Evolutionary conservation across 176 grass and related monocot genomes (phyloP).

Genomic region (Aegilops bicornis): DNA sequence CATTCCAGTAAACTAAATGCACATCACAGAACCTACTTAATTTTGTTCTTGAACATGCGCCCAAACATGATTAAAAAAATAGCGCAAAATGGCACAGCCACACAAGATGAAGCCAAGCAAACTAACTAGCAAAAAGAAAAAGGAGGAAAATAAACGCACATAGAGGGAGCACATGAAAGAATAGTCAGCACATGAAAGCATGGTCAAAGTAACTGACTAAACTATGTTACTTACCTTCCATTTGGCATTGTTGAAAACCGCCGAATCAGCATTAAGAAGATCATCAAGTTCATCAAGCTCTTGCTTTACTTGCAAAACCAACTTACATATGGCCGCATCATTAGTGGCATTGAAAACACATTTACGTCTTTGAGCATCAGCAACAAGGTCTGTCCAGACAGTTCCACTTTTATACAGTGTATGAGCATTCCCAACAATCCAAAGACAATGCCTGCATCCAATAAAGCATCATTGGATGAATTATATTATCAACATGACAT

Average conservation of each 20-base stretch:
- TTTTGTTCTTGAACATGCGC: background rate
- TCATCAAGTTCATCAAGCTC: conserved; percentile 74
- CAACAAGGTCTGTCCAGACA: conserved; percentile 58
- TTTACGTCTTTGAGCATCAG: conserved; percentile 42
- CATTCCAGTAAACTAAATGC: no score
- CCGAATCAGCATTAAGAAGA: conserved; percentile 66
- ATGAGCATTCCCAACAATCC: conserved; percentile 68
- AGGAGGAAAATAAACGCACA: background rate
- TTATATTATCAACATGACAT: background rate
- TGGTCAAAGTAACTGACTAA: background rate
- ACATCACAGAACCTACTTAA: no score
- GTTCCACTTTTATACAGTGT: conserved; percentile 53
- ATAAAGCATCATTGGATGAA: conserved; percentile 4
- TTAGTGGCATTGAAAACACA: conserved; percentile 53
- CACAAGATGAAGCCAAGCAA: background rate
- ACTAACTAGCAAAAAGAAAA: background rate
- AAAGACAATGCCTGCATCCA: conserved; percentile 75
- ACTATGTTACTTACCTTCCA: conserved; percentile 64
- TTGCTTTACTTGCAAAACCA: conserved; percentile 62
- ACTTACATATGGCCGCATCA: conserved; percentile 32
- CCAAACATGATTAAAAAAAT: background rate
- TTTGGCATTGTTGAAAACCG: conserved; percentile 55
- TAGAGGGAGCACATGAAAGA: background rate
- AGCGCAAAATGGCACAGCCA: background rate
- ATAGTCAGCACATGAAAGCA: background rate